Evolutionary conservation across 495 filamentous ascomycete species (phyloP).

Genomic region (Durotheca rogersii): DNA sequence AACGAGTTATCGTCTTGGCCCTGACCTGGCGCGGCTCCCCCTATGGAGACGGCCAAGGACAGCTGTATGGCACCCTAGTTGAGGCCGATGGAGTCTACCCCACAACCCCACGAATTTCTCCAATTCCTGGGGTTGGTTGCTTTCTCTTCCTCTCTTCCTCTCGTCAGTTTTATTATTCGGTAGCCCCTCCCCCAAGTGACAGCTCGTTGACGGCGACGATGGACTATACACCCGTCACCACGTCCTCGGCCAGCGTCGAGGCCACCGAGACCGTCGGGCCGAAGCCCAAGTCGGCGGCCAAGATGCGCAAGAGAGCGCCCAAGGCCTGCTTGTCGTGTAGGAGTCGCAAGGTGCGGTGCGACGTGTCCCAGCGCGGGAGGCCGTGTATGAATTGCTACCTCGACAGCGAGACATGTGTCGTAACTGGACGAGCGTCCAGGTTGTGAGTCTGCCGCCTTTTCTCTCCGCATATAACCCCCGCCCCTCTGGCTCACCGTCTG

Average conservation of each 20-base stretch:
- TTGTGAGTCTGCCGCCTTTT: slow-evolving; percentile 33
- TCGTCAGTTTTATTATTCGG: slow-evolving; percentile 2
- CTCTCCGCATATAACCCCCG: slow-evolving; percentile 24
- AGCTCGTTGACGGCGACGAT: slow-evolving; percentile 10
- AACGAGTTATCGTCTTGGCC: slow-evolving; percentile 1
- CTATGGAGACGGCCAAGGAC: slow-evolving; percentile 21
- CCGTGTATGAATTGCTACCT: slow-evolving; percentile 54
- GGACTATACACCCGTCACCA: slow-evolving; percentile 19
- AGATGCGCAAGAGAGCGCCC: slow-evolving; percentile 43
- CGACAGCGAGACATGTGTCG: slow-evolving; percentile 37
- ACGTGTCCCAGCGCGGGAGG: slow-evolving; percentile 49
- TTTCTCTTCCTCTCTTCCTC: slow-evolving; percentile 7
- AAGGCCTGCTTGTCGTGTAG: slow-evolving; percentile 53
- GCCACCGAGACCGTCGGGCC: slow-evolving; percentile 19
- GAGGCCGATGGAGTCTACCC: slow-evolving; percentile 25
- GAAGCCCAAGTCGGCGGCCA: slow-evolving; percentile 29
- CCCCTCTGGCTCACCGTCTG: slow-evolving; percentile 27
- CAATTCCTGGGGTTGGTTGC: slow-evolving; percentile 26
- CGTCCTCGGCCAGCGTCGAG: slow-evolving; percentile 18
- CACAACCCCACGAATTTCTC: slow-evolving; percentile 34
- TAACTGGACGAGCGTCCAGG: slow-evolving; percentile 44
- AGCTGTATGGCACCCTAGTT: slow-evolving; percentile 17
- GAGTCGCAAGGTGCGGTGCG: slow-evolving; percentile 54
- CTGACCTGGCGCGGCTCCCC: slow-evolving; percentile 7
- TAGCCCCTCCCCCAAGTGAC: too few species aligned